Percentiles rank a stretch among this genome's conserved stretches.
Evolutionary conservation across 2,329 filamentous ascomycete genomes (phyloP).

Genomic region (Colletotrichum viniferum): DNA sequence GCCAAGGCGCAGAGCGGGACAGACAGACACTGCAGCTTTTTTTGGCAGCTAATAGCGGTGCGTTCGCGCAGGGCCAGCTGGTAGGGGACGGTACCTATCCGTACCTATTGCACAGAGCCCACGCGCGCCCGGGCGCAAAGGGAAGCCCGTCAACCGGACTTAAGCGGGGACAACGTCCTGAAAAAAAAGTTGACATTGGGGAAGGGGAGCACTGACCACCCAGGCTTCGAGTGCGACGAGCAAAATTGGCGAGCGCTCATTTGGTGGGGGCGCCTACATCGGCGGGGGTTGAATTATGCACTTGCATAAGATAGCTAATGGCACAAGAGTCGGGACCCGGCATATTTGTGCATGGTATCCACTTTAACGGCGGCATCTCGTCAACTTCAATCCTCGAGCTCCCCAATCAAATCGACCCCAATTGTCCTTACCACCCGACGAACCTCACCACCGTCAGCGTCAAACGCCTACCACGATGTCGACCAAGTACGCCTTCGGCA

Average conservation of each 20-base stretch:
- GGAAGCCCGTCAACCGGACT: constrained; percentile 2
- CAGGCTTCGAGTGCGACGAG: neutral
- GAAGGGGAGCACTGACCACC: neutral
- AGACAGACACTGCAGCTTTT: constrained; percentile 2
- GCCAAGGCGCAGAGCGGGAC: neutral
- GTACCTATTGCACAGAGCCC: neutral
- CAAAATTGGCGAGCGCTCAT: neutral
- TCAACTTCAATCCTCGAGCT: constrained; percentile 21
- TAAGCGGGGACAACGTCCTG: constrained; percentile 15
- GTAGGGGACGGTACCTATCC: neutral
- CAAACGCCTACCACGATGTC: constrained; percentile 61
- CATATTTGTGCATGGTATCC: neutral
- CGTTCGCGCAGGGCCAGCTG: neutral
- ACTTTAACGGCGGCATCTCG: neutral
- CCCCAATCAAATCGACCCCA: constrained; percentile 15
- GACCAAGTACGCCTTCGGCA: constrained; percentile 88
- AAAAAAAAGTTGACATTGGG: neutral
- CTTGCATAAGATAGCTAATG: neutral
- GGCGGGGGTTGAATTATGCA: neutral
- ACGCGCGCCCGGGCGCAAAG: neutral
- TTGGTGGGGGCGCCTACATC: neutral
- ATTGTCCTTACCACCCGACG: constrained; percentile 23
- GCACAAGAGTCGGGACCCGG: neutral
- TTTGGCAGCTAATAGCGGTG: neutral
- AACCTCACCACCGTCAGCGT: constrained; percentile 1